Evolutionary conservation across 2,329 filamentous ascomycete genomes (phyloP).

Genomic region (Cercospora zeina): DNA sequence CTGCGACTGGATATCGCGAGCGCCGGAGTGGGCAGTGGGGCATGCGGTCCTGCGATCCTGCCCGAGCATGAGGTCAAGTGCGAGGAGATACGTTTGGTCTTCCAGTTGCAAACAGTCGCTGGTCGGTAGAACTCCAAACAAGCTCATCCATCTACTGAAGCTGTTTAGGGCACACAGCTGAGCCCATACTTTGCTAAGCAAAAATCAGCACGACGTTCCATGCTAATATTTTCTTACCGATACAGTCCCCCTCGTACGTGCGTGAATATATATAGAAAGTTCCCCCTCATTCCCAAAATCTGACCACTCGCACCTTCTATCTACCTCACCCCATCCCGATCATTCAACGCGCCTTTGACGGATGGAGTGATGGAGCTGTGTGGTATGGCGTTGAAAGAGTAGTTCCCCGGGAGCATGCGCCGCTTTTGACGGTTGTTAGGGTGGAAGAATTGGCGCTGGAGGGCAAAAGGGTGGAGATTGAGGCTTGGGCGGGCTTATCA

Average conservation of each 20-base stretch:
- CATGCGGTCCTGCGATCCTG: slow-evolving; percentile 18
- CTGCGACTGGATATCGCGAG: slow-evolving; percentile 17
- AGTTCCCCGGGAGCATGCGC: slow-evolving; percentile 2
- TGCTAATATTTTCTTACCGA: background rate
- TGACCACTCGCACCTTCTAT: background rate
- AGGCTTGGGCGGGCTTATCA: slow-evolving; percentile 16
- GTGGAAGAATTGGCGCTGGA: slow-evolving; percentile 4
- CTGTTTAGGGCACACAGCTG: background rate
- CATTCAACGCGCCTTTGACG: background rate
- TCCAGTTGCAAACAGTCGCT: slow-evolving; percentile 10
- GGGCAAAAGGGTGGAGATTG: slow-evolving; percentile 10
- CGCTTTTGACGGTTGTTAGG: background rate
- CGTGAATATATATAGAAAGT: background rate
- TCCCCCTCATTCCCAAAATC: background rate
- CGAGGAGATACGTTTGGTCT: slow-evolving; percentile 6
- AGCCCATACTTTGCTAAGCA: background rate
- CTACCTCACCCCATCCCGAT: background rate
- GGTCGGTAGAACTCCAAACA: slow-evolving; percentile 2
- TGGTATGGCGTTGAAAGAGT: background rate
- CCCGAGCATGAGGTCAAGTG: slow-evolving; percentile 16
- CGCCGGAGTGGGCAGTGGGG: slow-evolving; percentile 17
- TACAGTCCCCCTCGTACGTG: background rate
- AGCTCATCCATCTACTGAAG: slow-evolving; percentile 1
- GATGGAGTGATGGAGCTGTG: background rate
- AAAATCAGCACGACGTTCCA: background rate